Base-by-base conservation (phyloP, 495 filamentous ascomycete species). In the Podospora tetraspora region DNA sequence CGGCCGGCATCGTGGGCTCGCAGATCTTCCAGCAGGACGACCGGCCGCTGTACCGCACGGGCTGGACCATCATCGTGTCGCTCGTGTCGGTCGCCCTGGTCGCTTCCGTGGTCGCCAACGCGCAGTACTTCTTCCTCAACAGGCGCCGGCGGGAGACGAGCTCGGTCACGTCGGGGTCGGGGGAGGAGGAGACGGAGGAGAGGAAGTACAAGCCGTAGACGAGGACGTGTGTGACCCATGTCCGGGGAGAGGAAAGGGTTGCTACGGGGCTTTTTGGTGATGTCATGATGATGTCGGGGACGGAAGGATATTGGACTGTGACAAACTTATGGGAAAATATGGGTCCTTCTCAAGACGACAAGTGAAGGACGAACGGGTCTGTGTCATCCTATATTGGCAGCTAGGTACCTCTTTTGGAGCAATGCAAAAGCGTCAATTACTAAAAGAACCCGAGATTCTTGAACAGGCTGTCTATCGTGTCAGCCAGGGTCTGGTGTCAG, bases 1-100 rank as follows among this genome's bases (percentile, higher is more conserved):
- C 79, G 59, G 75, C 81, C 3, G 84, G 84, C 2, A 86, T 85
- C 27, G 80, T 83, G 10, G 84, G 85, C 3, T 79, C 80, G 8
- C 84, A 87, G 71, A 77, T 87, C 57, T 87, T 87, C 75, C 82
- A 83, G 25, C 79, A 81, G 0, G 69, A 79, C 21, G 85, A 87
- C 37, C 79, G 79, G 16, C 85, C 85, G 5, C 75, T 83, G 3
- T 87, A 89, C 30, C 25, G 25, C 23, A 74, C 52, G 3, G 73
- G 73, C 0, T 77, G 75, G 75, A 73, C 70, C 9, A 68, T 62
- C 34, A 76, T 77, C 21, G 7, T 74, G 13, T 63, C 19, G 0
- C 68, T 77, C 12, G 56, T 64, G 16, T 68, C 72, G 0, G 16
- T 69, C 13, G 62, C 68, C 10, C 29, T 77, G 65, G 57, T 72